Evolutionary conservation across 179 eudicot genomes (phyloP).

Genomic region (Silene noctiflora): DNA sequence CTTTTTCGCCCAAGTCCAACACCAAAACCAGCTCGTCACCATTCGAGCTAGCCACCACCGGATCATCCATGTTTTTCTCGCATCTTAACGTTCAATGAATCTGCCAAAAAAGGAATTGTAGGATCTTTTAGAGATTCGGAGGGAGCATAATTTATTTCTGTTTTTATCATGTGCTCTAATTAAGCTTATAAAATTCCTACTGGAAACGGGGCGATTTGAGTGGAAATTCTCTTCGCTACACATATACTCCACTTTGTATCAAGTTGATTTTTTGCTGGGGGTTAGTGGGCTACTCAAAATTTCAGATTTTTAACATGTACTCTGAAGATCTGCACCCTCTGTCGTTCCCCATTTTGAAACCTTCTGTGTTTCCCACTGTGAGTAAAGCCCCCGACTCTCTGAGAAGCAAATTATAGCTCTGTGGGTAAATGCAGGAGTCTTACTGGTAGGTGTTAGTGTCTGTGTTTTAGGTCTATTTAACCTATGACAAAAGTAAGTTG

Average conservation of each 20-base stretch:
- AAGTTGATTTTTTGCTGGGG: not conserved
- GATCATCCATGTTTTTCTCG: too few relatives aligned
- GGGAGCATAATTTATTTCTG: not conserved
- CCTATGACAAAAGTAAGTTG: not conserved
- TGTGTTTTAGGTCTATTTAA: not conserved
- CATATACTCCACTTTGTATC: not conserved
- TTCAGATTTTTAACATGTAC: not conserved
- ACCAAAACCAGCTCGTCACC: too few relatives aligned
- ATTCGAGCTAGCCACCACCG: too few relatives aligned
- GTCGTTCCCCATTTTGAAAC: not conserved
- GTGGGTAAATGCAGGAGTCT: conserved; percentile 1
- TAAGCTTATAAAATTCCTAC: not conserved
- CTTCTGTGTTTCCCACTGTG: not conserved
- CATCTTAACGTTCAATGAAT: too few relatives aligned
- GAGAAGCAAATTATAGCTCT: not conserved
- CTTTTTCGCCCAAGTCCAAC: too few relatives aligned
- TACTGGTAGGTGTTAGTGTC: not conserved
- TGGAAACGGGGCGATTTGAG: not conserved
- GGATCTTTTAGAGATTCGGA: too few relatives aligned
- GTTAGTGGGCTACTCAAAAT: not conserved
- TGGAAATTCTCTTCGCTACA: not conserved
- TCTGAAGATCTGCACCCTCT: not conserved
- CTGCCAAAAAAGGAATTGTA: too few relatives aligned
- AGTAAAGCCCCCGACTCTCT: conserved; percentile 1
- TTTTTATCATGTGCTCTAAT: conserved; percentile 5